Percentiles rank a stretch among this genome's conserved stretches.
Conservation (phyloP, 148 eudicot genomes). For the Camellia lanceoleosa region DNA sequence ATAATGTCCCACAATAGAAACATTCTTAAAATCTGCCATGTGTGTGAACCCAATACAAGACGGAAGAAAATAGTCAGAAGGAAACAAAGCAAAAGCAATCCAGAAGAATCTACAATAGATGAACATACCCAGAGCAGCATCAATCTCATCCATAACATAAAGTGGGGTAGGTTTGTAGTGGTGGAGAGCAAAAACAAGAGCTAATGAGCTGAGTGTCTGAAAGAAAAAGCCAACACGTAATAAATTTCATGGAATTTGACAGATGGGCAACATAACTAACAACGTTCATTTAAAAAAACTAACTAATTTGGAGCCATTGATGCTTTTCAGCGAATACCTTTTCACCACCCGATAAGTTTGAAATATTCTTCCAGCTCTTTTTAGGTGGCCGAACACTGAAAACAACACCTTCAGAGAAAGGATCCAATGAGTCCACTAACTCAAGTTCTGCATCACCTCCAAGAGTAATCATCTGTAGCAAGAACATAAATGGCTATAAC, state of each 20-base stretch:
- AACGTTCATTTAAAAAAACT: neutral
- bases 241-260: neutral
- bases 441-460: constrained; percentile 99
- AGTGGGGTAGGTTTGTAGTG: constrained; percentile 98
- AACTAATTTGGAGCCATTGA: neutral
- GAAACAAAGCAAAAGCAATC: neutral
- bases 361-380: constrained; percentile 97
- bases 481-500: neutral
- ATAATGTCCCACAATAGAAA: constrained; percentile 96
- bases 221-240: constrained; percentile 6
- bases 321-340: constrained; percentile 48
- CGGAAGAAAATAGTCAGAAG: neutral
- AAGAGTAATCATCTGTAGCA: constrained; percentile 89
- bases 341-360: constrained; percentile 97
- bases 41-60: neutral
- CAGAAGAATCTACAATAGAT: neutral
- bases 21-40: constrained; percentile 85
- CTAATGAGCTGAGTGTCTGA: constrained; percentile 95
- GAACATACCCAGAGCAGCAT: constrained; percentile 87
- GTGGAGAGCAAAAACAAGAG: constrained; percentile 96
- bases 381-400: constrained; percentile 98
- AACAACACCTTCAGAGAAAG: constrained; percentile 97
- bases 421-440: constrained; percentile 96
- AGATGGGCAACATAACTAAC: neutral
- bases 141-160: constrained; percentile 98